phyloP scores from a whole-genome alignment of 176 grass and related monocot genomes.

The Chrysopogon serrulatus region DNA sequence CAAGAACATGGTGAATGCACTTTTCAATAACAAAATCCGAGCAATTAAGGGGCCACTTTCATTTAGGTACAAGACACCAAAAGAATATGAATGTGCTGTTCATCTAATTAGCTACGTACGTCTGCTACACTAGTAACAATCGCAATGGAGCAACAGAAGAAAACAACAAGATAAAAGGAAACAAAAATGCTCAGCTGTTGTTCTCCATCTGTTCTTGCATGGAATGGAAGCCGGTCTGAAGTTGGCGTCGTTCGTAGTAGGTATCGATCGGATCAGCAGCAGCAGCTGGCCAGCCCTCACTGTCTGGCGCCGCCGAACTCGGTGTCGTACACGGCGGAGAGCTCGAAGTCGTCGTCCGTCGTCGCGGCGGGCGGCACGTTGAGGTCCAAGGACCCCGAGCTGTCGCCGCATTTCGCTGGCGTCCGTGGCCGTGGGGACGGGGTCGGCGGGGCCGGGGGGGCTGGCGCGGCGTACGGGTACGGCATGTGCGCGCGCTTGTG shows the following conservation, averaged over 20 bases:
- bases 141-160: background rate
- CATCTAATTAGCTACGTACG: conserved; percentile 7
- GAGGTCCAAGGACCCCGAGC: conserved; percentile 69
- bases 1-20: conserved; percentile 4
- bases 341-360: conserved; percentile 83
- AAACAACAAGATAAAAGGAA: background rate
- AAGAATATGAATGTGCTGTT: conserved; percentile 12
- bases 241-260: background rate
- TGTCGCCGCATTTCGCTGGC: conserved; percentile 30
- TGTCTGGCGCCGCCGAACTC: conserved; percentile 41
- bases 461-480: background rate
- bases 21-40: background rate
- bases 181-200: background rate
- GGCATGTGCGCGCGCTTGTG: conserved; percentile 75
- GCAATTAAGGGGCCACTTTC: background rate
- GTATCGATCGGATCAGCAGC: background rate
- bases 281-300: conserved; percentile 23
- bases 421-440: background rate
- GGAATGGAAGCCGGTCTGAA: too few relatives aligned
- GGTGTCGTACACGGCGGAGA: conserved; percentile 79
- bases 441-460: background rate
- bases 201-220: too few relatives aligned
- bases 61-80: conserved; percentile 17
- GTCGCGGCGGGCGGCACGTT: conserved; percentile 59
- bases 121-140: conserved; percentile 1